Evolutionary conservation across 2,329 filamentous ascomycete genomes (phyloP).

Genomic region (Graphilbum ipis-grandicollis): DNA sequence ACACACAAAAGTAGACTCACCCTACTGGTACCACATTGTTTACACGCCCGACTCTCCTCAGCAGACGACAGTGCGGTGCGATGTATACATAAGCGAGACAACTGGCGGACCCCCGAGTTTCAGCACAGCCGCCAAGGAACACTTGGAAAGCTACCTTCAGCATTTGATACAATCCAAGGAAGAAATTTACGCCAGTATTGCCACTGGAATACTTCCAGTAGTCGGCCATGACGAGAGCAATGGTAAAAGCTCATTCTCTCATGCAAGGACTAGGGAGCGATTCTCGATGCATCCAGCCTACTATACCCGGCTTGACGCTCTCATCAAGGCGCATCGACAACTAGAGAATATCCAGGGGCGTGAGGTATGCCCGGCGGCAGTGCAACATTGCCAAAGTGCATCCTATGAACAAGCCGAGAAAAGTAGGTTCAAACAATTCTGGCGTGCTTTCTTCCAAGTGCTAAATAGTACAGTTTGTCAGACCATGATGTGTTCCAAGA

Average conservation of each 20-base stretch:
- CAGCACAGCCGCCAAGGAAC: not conserved
- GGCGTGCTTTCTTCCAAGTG: too few species aligned
- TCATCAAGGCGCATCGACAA: not conserved
- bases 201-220: not conserved
- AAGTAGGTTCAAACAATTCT: too few species aligned
- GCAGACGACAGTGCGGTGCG: slow-evolving; percentile 1
- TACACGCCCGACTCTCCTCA: not conserved
- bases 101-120: not conserved
- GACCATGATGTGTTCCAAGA: too few species aligned
- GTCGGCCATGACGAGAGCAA: not conserved
- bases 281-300: not conserved
- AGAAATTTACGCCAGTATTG: not conserved
- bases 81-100: not conserved
- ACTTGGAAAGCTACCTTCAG: not conserved
- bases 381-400: too few species aligned
- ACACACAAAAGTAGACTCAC: not conserved
- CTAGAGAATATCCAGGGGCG: not conserved
- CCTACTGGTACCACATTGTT: slow-evolving; percentile 1
- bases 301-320: not conserved
- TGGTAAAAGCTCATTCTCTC: not conserved
- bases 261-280: not conserved
- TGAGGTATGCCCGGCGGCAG: not conserved
- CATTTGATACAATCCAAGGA: not conserved
- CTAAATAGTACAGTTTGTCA: too few species aligned
- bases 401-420: too few species aligned